These are phyloP conservation scores for Neophaeococcomyces mojaviensis DNA, from an alignment of 2,329 filamentous ascomycete genomes.

Conservation along the genomic window DNA sequence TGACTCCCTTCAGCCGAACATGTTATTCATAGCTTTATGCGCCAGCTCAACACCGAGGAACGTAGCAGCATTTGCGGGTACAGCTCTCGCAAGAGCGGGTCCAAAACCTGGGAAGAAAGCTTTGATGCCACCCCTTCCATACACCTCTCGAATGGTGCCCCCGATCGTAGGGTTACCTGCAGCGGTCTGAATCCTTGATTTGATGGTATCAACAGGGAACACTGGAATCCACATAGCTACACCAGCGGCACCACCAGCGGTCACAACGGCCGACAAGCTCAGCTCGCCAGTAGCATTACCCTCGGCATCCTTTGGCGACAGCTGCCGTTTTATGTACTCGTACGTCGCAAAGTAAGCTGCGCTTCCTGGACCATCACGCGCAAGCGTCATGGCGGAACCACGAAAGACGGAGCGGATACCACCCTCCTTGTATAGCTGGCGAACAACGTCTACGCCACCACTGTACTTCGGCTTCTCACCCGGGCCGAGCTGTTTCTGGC, in stretches of 20 bases:
- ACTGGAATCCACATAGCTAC: conserved; percentile 99
- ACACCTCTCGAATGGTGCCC: conserved; percentile 74
- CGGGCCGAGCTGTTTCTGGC: conserved; percentile 73
- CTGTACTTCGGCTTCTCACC: conserved; percentile 90
- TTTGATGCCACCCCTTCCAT: conserved; percentile 70
- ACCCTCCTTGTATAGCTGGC: conserved; percentile 85
- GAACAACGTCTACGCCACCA: conserved; percentile 81
- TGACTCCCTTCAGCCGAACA: conserved; percentile 32
- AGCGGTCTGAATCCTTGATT: conserved; percentile 85
- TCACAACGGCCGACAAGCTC: conserved; percentile 72
- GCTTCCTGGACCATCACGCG: conserved; percentile 83
- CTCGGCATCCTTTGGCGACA: conserved; percentile 73
- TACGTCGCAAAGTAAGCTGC: conserved; percentile 97
- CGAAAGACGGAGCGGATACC: conserved; percentile 89
- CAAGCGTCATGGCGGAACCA: conserved; percentile 81
- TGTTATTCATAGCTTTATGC: conserved; percentile 43
- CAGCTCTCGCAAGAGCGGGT: conserved; percentile 82
- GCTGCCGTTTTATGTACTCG: conserved; percentile 81
- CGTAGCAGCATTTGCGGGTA: conserved; percentile 93
- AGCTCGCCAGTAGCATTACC: conserved; percentile 70
- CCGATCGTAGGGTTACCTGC: conserved; percentile 75
- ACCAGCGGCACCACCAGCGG: conserved; percentile 81
- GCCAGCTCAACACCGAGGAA: conserved; percentile 55
- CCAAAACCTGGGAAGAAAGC: conserved; percentile 98
- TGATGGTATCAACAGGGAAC: conserved; percentile 95